phyloP scores from a whole-genome alignment of 495 filamentous ascomycete genomes.

The Penicillium cinerascens region DNA sequence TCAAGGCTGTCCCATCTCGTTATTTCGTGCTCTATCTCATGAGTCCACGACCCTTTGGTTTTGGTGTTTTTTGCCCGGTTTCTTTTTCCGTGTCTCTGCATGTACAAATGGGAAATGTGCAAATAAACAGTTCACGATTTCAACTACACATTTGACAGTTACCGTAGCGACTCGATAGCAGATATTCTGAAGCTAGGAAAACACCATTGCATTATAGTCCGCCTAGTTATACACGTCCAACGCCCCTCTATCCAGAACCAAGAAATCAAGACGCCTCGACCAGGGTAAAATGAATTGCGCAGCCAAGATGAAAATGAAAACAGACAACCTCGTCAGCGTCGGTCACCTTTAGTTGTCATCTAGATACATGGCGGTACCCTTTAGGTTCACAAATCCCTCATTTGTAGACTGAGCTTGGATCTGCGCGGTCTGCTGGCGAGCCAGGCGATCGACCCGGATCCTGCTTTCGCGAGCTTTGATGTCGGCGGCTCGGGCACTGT shows the following conservation, averaged over 20 bases:
- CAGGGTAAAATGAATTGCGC: neutral
- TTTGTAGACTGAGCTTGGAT: conserved; percentile 35
- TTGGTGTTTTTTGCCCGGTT: conserved; percentile 12
- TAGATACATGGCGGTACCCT: conserved; percentile 40
- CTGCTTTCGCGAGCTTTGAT: conserved; percentile 25
- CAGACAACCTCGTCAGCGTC: neutral
- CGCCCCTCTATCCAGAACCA: neutral
- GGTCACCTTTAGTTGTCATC: conserved; percentile 33
- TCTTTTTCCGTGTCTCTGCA: conserved; percentile 3
- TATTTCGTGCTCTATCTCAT: conserved; percentile 8
- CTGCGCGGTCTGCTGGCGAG: conserved; percentile 23
- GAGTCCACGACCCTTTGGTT: conserved; percentile 19
- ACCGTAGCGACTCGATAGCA: neutral
- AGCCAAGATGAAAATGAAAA: neutral
- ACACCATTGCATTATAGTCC: neutral
- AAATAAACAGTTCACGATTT: conserved; percentile 17
- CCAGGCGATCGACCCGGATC: conserved; percentile 24
- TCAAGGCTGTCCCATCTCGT: neutral
- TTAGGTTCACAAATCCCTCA: conserved; percentile 30
- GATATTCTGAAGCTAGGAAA: neutral
- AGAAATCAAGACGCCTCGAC: neutral
- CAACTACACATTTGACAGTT: neutral
- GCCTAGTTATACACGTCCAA: neutral
- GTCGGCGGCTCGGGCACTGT: conserved; percentile 38
- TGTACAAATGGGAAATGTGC: conserved; percentile 24